Evolutionary conservation across 306 rosid genomes (phyloP).

Genomic region (Citrullus colocynthis): DNA sequence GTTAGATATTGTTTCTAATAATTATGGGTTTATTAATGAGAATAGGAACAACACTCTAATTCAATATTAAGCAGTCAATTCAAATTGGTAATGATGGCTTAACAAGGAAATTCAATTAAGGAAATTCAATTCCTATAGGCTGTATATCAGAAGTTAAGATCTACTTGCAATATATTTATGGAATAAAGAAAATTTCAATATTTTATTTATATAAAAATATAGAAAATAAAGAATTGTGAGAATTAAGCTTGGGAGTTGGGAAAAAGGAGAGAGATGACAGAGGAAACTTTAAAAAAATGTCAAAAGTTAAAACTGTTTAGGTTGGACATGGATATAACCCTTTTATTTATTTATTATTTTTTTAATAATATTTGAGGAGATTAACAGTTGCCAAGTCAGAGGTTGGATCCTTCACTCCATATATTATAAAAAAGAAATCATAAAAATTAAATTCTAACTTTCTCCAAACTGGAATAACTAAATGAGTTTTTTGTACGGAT

Average conservation of each 20-base stretch:
- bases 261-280: neutral
- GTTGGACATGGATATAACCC: no score
- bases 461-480: no score
- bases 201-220: neutral
- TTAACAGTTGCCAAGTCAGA: no score
- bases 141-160: neutral
- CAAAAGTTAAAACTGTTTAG: neutral
- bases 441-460: no score
- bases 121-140: neutral
- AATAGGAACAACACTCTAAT: neutral
- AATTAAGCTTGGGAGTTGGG: neutral
- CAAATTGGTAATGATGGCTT: neutral
- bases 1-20: neutral
- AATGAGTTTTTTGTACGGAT: no score
- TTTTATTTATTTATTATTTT: no score
- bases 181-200: neutral
- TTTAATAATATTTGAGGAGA: no score
- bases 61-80: neutral
- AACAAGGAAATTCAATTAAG: neutral
- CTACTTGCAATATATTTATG: neutral
- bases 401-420: no score
- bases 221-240: neutral
- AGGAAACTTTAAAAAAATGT: neutral
- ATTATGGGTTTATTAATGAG: neutral
- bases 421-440: no score